Percentiles rank a stretch among this genome's conserved stretches.
phyloP scores from a whole-genome alignment of 345 rosid species.

The Gossypium rotundifolium region DNA sequence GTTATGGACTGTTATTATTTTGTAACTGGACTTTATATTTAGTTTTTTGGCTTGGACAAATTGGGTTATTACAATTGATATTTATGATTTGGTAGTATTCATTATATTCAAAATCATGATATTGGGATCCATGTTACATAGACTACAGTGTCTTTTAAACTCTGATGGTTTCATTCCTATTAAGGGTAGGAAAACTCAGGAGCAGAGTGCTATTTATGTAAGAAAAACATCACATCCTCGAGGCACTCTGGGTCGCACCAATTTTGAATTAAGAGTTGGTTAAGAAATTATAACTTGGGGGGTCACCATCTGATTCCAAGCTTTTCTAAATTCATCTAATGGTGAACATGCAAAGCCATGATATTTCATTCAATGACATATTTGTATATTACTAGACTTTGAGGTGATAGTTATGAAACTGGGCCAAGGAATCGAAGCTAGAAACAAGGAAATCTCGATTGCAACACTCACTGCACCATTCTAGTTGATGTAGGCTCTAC shows the following conservation, averaged over 20 bases:
- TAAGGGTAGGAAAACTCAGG: slow-evolving; percentile 14
- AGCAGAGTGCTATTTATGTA: slow-evolving; percentile 21
- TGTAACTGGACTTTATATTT: too few relatives aligned
- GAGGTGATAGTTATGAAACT: not conserved
- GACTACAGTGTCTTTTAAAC: slow-evolving; percentile 30
- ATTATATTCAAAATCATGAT: not conserved
- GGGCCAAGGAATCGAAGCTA: slow-evolving; percentile 9
- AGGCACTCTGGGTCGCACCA: slow-evolving; percentile 16
- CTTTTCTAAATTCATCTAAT: slow-evolving; percentile 18
- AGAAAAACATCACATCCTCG: slow-evolving; percentile 14
- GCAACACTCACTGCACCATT: not conserved
- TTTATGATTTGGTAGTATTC: too few relatives aligned
- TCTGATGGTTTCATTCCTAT: slow-evolving; percentile 14
- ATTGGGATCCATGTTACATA: slow-evolving; percentile 1
- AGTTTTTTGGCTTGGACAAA: too few relatives aligned
- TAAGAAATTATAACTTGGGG: slow-evolving; percentile 12
- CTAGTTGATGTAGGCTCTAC: not conserved
- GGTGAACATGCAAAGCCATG: not conserved
- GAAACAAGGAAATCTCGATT: slow-evolving; percentile 5
- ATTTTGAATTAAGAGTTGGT: slow-evolving; percentile 21
- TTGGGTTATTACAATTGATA: too few relatives aligned
- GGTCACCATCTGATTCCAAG: slow-evolving; percentile 13
- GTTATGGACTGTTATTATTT: too few relatives aligned
- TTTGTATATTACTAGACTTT: not conserved
- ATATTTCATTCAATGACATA: not conserved